Evolutionary conservation across 768 basidiomycete species (phyloP).

Genomic region (Leucocoprinus sp.): DNA sequence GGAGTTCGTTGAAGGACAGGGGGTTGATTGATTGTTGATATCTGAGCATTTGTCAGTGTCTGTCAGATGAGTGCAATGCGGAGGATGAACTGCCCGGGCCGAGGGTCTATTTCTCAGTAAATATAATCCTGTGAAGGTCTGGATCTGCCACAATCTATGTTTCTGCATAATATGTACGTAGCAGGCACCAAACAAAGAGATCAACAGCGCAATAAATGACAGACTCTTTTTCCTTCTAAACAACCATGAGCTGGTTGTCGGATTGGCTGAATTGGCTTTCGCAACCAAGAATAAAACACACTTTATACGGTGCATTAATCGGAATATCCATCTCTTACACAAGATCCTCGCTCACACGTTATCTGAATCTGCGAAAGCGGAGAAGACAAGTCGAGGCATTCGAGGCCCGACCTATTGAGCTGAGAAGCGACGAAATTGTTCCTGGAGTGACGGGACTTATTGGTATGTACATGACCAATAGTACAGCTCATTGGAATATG

Average conservation of each 20-base stretch:
- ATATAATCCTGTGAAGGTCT: too few species aligned
- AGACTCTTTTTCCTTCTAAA: background rate
- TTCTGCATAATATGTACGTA: background rate
- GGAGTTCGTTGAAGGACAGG: background rate
- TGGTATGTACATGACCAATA: conserved; percentile 33
- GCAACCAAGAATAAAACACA: conserved; percentile 25
- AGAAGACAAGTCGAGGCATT: conserved; percentile 29
- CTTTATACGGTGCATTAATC: conserved; percentile 44
- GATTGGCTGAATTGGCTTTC: conserved; percentile 32
- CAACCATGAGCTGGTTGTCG: conserved; percentile 18
- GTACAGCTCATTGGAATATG: background rate
- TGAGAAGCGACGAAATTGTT: conserved; percentile 72
- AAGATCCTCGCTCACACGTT: conserved; percentile 52
- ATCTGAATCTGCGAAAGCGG: conserved; percentile 42
- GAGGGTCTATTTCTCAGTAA: too few species aligned
- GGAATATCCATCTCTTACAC: conserved; percentile 75
- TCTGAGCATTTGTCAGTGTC: background rate
- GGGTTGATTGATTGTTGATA: conserved; percentile 2
- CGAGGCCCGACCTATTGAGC: conserved; percentile 53
- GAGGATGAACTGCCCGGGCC: too few species aligned
- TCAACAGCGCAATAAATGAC: background rate
- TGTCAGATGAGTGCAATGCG: conserved; percentile 1
- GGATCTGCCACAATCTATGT: too few species aligned
- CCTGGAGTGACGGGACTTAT: conserved; percentile 79
- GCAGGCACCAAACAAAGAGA: background rate